Evolutionary conservation across 2,329 filamentous ascomycete species (phyloP), one percentile per base, ranked within the genome.

Genomic region (Cryphonectria japonica): DNA sequence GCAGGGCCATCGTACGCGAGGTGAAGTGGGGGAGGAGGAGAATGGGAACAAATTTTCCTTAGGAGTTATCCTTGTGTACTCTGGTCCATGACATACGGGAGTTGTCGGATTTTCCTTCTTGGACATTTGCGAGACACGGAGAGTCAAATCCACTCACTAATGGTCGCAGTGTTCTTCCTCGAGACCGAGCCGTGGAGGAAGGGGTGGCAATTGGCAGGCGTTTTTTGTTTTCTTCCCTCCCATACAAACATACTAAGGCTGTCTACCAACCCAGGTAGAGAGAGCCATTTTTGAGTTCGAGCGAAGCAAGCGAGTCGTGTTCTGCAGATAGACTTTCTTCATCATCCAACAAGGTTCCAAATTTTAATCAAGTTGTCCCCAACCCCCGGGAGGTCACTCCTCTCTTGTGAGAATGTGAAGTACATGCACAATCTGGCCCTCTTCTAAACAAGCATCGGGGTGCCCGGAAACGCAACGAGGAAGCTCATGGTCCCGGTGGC

Each of bases 251-350:
- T 8, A 9, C 22, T n/a, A 50, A n/a, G 32, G 32, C 34, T 39
- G 34, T 61, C 59, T 61, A 5, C 19, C 34, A 7, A 39, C 19
- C 59, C 34, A n/a, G 22, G 59, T 39, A 60, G 29, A 22, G 43
- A 50, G 34, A 16, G 22, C 1, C 7, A 39, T 39, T 32, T 32
- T 61, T 39, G 59, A 39, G 39, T 34, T 61, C 34, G 59, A 61
- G 59, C 59, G 26, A 61, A 39, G 59, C 59, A 22, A 61, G 59
- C 59, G 32, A 37, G 22, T n/a, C 59, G 34, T 22, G 54, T 59
- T 59, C 14, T 59, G 14, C 26, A 32, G 26, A 32, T 59, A 59
- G 54, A 59, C 13, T 19, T 59, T 59, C 26, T 8, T 59, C 54
- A 50, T 50, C 46, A 50, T n/a, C 19, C 22, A 50, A 50, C 46